phyloP scores from a whole-genome alignment of 257 asterid species.

The Schizonepeta tenuifolia region DNA sequence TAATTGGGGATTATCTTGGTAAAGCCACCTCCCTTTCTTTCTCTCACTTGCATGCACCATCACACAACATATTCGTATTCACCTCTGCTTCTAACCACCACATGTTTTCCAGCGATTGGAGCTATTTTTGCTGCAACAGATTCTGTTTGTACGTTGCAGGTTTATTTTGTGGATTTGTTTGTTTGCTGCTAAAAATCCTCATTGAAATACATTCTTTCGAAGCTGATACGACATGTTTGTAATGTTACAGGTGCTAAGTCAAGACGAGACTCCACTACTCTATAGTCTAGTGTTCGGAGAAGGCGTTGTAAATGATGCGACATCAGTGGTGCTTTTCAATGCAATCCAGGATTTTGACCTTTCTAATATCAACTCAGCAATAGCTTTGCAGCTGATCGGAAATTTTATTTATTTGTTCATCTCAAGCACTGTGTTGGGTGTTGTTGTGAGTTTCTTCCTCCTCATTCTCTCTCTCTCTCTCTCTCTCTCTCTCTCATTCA shows the following conservation, averaged over 20 bases:
- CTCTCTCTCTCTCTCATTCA: background rate
- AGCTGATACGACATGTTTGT: slow-evolving; percentile 23
- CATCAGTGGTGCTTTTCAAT: slow-evolving; percentile 76
- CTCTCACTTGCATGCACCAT: background rate
- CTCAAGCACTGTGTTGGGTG: slow-evolving; percentile 60
- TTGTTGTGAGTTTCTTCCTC: slow-evolving; percentile 46
- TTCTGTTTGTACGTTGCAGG: slow-evolving; percentile 79
- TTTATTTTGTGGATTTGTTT: slow-evolving; percentile 25
- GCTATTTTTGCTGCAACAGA: slow-evolving; percentile 79
- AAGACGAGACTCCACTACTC: slow-evolving; percentile 67
- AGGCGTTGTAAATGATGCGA: slow-evolving; percentile 78
- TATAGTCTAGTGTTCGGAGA: slow-evolving; percentile 76
- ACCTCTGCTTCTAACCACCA: slow-evolving; percentile 28
- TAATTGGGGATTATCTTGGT: slow-evolving; percentile 89
- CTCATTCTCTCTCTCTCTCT: background rate
- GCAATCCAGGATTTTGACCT: slow-evolving; percentile 69
- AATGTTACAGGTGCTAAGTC: slow-evolving; percentile 57
- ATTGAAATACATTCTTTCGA: background rate
- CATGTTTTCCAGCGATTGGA: slow-evolving; percentile 59
- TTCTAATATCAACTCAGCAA: slow-evolving; percentile 40
- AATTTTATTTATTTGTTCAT: slow-evolving; percentile 53
- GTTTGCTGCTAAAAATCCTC: slow-evolving; percentile 23
- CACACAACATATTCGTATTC: background rate
- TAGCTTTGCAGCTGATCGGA: slow-evolving; percentile 52
- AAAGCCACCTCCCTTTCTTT: slow-evolving; percentile 26